phyloP scores from a whole-genome alignment of 2,329 filamentous ascomycete species.

The Cordyceps pruinosa region DNA sequence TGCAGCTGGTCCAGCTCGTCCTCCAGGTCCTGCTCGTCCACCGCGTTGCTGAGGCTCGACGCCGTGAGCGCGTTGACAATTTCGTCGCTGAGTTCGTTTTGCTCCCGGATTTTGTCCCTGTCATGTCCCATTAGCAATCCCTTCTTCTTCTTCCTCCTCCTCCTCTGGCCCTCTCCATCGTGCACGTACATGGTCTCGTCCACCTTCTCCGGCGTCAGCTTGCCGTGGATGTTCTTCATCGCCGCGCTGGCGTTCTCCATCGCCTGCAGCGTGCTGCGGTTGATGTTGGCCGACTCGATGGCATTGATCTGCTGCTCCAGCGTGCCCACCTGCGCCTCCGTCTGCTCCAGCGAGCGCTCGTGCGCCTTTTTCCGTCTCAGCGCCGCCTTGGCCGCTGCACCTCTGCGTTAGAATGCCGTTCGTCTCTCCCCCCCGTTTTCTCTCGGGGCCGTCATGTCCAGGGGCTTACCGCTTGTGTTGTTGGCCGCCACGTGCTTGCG shows the following conservation, averaged over 20 bases:
- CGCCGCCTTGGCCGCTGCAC: constrained; percentile 77
- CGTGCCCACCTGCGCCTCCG: constrained; percentile 79
- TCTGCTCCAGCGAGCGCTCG: constrained; percentile 88
- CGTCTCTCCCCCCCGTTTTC: background rate
- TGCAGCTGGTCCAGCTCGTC: constrained; percentile 79
- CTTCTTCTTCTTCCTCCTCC: background rate
- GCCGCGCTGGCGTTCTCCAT: constrained; percentile 88
- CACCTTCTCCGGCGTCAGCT: constrained; percentile 88
- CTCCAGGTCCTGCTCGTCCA: constrained; percentile 84
- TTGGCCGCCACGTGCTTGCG: constrained; percentile 72
- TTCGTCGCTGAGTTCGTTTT: constrained; percentile 88
- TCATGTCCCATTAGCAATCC: constrained; percentile 22
- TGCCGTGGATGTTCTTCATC: constrained; percentile 89
- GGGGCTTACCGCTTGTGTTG: constrained; percentile 81
- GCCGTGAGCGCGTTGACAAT: constrained; percentile 80
- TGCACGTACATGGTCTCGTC: constrained; percentile 84
- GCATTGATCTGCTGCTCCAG: constrained; percentile 93
- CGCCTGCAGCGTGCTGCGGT: constrained; percentile 87
- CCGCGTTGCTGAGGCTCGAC: constrained; percentile 56
- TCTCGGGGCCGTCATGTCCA: background rate
- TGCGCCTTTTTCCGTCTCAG: constrained; percentile 91
- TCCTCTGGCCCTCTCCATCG: background rate
- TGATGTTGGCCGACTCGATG: constrained; percentile 98
- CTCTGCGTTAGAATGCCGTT: background rate
- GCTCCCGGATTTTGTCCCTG: constrained; percentile 86